Evolutionary conservation across 1,284 basidiomycete species (phyloP).

Genomic region (Fistulinella staudtii): DNA sequence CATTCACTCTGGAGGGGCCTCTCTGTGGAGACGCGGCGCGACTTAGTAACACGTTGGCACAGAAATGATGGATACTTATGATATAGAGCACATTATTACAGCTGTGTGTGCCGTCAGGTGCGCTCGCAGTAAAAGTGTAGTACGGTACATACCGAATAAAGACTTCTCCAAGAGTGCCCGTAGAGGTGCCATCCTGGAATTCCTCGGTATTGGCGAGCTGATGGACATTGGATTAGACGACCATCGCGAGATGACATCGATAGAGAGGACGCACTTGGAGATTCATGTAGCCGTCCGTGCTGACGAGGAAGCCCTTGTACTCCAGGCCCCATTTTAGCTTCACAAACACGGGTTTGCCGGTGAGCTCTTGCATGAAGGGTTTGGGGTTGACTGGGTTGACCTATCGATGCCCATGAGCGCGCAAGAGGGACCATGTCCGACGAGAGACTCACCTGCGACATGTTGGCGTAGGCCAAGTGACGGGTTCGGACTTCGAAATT

Average conservation of each 20-base stretch:
- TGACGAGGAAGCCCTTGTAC: slow-evolving; percentile 98
- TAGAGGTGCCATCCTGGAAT: slow-evolving; percentile 94
- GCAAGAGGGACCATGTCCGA: slow-evolving; percentile 24
- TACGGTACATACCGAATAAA: slow-evolving; percentile 83
- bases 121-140: neutral
- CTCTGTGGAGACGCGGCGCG: slow-evolving; percentile 49
- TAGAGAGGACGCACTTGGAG: slow-evolving; percentile 67
- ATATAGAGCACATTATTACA: slow-evolving; percentile 95
- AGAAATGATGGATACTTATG: slow-evolving; percentile 52
- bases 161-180: slow-evolving; percentile 95
- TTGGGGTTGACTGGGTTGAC: slow-evolving; percentile 97
- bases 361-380: slow-evolving; percentile 97
- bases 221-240: slow-evolving; percentile 1
- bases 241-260: neutral
- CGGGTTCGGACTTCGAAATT: slow-evolving; percentile 52
- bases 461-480: slow-evolving; percentile 12
- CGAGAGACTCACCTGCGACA: slow-evolving; percentile 52
- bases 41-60: slow-evolving; percentile 27
- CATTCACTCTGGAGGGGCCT: slow-evolving; percentile 51
- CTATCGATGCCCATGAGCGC: slow-evolving; percentile 37
- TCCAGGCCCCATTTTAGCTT: slow-evolving; percentile 98
- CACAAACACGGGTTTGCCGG: slow-evolving; percentile 94
- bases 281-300: slow-evolving; percentile 99
- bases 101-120: slow-evolving; percentile 30
- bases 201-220: slow-evolving; percentile 93